Base-by-base conservation (phyloP, 2,329 filamentous ascomycete species). In the Aschersonia sp. region DNA sequence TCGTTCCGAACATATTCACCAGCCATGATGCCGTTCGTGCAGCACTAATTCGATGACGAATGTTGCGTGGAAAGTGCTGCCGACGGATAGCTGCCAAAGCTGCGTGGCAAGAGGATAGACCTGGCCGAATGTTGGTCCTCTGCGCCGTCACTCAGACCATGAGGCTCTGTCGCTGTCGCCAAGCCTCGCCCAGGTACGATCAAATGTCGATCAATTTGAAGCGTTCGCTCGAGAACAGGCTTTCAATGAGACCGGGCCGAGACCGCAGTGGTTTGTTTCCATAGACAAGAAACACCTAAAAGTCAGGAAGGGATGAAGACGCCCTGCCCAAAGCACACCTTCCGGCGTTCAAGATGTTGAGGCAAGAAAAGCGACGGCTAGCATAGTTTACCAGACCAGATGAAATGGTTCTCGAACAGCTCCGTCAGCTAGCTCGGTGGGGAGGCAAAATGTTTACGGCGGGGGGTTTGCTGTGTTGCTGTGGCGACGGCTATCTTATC, bases 1-100 rank as follows among this genome's bases (percentile, higher is more conserved):
- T 68, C 65, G 51, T 60, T 56, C 55, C 52, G 61, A 38, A 61
- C 61, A 57, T 61, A 68, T 40, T 56, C 53, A 50, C 60, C 65
- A 51, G 61, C 54, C 53, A 59, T 56, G 49, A 56, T 53, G 52
- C 58, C 53, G 54, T 59, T 47, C 32, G 38, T 30, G 4, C 35
- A 41, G 32, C 7, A 20, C 5, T 43, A 2, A 20, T 20, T 20
- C 20, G 20, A 20, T 20, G 20, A 20, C 20, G 20, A 20, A 20
- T 20, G 20, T 20, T 20, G 20, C 20, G 20, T 20, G 20, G 20
- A 2, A 20, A 20, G 20, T 20, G 20, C 20, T 20, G 20, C 20
- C 20, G 20, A 20, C 20, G 20, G 20, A 20, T 20, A 1, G 20
- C 20, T 20, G 20, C 20, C 20, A 20, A 20, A 20, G 20, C 20